phyloP scores from a whole-genome alignment of 495 filamentous ascomycete genomes.

The Parmelia sp. region DNA sequence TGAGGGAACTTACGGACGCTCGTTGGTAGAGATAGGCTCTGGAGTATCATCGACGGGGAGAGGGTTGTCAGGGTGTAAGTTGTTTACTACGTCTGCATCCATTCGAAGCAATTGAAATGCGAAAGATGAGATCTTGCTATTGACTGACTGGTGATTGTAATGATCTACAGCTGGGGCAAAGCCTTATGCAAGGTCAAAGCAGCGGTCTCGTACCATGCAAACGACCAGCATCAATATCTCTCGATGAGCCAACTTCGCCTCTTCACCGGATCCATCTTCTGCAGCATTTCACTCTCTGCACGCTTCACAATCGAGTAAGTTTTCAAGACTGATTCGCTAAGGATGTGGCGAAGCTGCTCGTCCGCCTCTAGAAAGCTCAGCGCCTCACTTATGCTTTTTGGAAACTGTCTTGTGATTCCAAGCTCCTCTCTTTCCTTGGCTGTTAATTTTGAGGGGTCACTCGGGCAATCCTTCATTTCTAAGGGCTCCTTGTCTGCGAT shows the following conservation, averaged over 20 bases:
- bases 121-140: background rate
- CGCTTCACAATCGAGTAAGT: slow-evolving; percentile 56
- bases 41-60: too few relatives aligned
- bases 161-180: background rate
- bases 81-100: too few relatives aligned
- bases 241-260: slow-evolving; percentile 57
- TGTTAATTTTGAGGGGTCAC: slow-evolving; percentile 48
- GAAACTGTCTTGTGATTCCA: slow-evolving; percentile 49
- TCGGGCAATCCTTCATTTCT: slow-evolving; percentile 49
- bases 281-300: slow-evolving; percentile 43
- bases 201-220: background rate
- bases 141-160: background rate
- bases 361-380: slow-evolving; percentile 44
- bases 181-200: background rate
- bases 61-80: too few relatives aligned
- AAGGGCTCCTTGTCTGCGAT: slow-evolving; percentile 42
- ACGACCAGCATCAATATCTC: slow-evolving; percentile 38
- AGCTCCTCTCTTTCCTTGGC: slow-evolving; percentile 43
- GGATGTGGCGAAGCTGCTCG: slow-evolving; percentile 34
- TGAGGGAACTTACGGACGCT: too few relatives aligned
- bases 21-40: too few relatives aligned
- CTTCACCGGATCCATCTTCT: slow-evolving; percentile 37
- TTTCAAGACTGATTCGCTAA: slow-evolving; percentile 49
- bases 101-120: background rate
- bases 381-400: slow-evolving; percentile 47